Evolutionary conservation across 345 rosid genomes (phyloP), one percentile per base, ranked within the genome.

Genomic region (Hibiscus tridactylites): DNA sequence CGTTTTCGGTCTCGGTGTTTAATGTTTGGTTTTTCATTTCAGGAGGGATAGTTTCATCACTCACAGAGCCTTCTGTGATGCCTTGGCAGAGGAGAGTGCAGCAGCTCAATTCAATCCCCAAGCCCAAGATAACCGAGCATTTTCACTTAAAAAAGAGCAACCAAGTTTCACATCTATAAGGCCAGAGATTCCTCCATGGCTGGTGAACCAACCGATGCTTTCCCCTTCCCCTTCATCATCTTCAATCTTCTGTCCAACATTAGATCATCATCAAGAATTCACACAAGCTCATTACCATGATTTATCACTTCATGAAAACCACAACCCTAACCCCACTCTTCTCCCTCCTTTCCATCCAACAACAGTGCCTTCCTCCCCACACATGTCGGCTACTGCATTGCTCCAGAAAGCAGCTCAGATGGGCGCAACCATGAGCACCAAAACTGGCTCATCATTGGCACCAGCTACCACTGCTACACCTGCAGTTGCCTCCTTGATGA

Each of bases 51-150:
- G 97, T 74, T 93, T 93, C 81, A 87, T 93, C 1, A 91, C 97
- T 13, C 98, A 93, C 83, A 91, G 97, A 82, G 98, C 98, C 12
- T 93, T 93, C 71, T 93, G 98, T 81, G 98, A 93, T 76, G 98
- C 98, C 53, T 83, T 93, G 74, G 92, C 97, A 57, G 97, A 91
- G 81, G 93, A 88, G 72, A 88, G 82, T 35, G 39, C 39, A 35
- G 13, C 76, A 13, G 44, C 79, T 19, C 76, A 56, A 19, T 57
- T 75, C 73, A 72, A 61, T 49, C 54, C 24, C 24, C 24, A 21
- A 1, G 24, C 73, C 28, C 69, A 78, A 2, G 56, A 46, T 37
- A 39, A 66, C 35, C 50, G 82, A 77, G 62, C 50, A 24, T 70
- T 70, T 57, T 9, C 53, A 5, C 57, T 71, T 42, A 71, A 59